These are phyloP conservation scores for Pseudonitzschia multistriata DNA, from an alignment of 108 stramenopile species.

Conservation along the genomic window DNA sequence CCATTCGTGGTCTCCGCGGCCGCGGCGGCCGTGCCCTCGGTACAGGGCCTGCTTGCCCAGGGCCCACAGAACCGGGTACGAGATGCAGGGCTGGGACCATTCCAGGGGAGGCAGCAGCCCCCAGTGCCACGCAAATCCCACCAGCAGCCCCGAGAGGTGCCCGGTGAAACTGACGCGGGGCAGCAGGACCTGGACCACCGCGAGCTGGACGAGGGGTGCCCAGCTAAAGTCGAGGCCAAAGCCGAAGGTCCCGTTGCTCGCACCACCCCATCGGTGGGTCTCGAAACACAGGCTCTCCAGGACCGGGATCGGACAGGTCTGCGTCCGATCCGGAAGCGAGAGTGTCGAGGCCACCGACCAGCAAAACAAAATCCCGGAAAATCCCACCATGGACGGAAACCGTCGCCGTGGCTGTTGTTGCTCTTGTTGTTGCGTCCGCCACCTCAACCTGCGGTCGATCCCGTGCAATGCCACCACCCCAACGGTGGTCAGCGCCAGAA, in stretches of 20 bases:
- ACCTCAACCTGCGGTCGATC: neutral
- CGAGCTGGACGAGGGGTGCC: conserved; percentile 67
- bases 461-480: conserved; percentile 49
- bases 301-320: conserved; percentile 76
- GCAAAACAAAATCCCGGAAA: conserved; percentile 79
- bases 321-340: conserved; percentile 25
- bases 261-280: no score
- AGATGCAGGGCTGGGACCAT: conserved; percentile 52
- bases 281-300: conserved; percentile 68
- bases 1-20: neutral
- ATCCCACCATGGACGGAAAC: conserved; percentile 70
- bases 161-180: conserved; percentile 68
- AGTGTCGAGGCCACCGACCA: conserved; percentile 75
- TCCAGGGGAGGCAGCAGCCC: conserved; percentile 63
- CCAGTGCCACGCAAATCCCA: conserved; percentile 79
- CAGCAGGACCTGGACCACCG: conserved; percentile 66
- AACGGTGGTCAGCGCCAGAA: conserved; percentile 54
- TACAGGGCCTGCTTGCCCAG: conserved; percentile 26
- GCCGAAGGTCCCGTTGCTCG: conserved; percentile 16
- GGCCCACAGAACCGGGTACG: conserved; percentile 54
- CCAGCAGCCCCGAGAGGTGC: conserved; percentile 75
- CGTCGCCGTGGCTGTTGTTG: neutral
- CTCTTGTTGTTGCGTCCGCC: neutral
- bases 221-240: conserved; percentile 64
- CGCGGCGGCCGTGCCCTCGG: conserved; percentile 7